Percentiles rank a stretch among this genome's conserved stretches.
phyloP scores from a whole-genome alignment of 805 yeast species.

The Suhomyces kilbournensis region DNA sequence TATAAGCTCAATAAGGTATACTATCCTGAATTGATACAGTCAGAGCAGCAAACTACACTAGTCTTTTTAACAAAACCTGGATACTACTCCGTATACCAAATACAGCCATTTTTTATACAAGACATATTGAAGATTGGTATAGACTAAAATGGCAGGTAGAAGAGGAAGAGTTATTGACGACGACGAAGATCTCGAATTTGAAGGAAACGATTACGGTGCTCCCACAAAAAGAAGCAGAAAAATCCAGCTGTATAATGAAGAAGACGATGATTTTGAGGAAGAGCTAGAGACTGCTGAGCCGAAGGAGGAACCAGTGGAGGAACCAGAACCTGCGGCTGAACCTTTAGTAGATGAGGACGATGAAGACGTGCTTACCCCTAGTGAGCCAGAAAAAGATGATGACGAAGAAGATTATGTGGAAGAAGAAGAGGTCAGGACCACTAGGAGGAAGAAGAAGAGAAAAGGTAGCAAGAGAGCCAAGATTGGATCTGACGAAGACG shows the following conservation, averaged over 20 bases:
- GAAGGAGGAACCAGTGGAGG: conserved; percentile 5
- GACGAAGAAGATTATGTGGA: conserved; percentile 14
- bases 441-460: conserved; percentile 9
- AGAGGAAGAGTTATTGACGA: conserved; percentile 12
- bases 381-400: conserved; percentile 11
- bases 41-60: not conserved
- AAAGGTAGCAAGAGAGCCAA: conserved; percentile 2
- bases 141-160: conserved; percentile 8
- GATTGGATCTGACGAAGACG: conserved; percentile 14
- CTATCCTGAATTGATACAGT: no score
- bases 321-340: conserved; percentile 2
- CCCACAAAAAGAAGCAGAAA: conserved; percentile 15
- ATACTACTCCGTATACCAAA: not conserved
- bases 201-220: conserved; percentile 8
- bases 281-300: not conserved
- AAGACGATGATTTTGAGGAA: conserved; percentile 14
- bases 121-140: not conserved
- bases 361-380: conserved; percentile 1
- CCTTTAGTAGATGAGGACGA: conserved; percentile 3
- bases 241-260: conserved; percentile 16
- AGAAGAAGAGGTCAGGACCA: conserved; percentile 12
- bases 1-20: not conserved
- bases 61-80: not conserved
- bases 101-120: not conserved
- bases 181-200: conserved; percentile 20